Conservation (phyloP, 2,329 filamentous ascomycete genomes). For the Exophiala viscosa region DNA sequence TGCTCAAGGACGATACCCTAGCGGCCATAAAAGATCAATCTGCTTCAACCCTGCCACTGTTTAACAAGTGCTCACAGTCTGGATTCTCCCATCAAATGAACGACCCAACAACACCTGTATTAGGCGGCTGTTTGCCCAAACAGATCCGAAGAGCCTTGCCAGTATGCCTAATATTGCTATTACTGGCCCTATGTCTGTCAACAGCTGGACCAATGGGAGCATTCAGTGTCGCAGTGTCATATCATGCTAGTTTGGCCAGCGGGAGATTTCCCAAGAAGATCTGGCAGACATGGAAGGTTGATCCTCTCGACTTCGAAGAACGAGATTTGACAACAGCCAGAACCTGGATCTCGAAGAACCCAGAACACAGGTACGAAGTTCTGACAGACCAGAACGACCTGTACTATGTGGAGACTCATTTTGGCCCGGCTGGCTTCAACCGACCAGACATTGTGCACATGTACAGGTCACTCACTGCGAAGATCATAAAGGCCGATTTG, state of each 20-base stretch:
- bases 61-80: background rate
- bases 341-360: constrained; percentile 66
- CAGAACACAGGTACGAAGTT: constrained; percentile 64
- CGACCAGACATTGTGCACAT: constrained; percentile 63
- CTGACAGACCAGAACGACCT: constrained; percentile 66
- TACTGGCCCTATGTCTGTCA: constrained; percentile 47
- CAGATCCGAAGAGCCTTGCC: constrained; percentile 49
- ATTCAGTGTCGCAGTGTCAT: constrained; percentile 24
- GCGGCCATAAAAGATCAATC: background rate
- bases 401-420: constrained; percentile 65
- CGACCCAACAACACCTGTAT: background rate
- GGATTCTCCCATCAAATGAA: background rate
- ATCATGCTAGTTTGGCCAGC: constrained; percentile 9
- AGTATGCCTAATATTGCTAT: constrained; percentile 44
- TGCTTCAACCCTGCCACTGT: background rate
- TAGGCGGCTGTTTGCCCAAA: constrained; percentile 37
- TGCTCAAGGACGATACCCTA: background rate
- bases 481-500: constrained; percentile 65
- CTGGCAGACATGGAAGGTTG: constrained; percentile 74
- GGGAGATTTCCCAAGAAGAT: constrained; percentile 62
- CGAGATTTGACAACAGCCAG: constrained; percentile 58
- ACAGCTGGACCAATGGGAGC: constrained; percentile 40
- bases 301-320: constrained; percentile 63
- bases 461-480: constrained; percentile 58
- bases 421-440: constrained; percentile 61